Evolutionary conservation across 2,329 filamentous ascomycete genomes (phyloP).

Genomic region (Orbilia javanica): DNA sequence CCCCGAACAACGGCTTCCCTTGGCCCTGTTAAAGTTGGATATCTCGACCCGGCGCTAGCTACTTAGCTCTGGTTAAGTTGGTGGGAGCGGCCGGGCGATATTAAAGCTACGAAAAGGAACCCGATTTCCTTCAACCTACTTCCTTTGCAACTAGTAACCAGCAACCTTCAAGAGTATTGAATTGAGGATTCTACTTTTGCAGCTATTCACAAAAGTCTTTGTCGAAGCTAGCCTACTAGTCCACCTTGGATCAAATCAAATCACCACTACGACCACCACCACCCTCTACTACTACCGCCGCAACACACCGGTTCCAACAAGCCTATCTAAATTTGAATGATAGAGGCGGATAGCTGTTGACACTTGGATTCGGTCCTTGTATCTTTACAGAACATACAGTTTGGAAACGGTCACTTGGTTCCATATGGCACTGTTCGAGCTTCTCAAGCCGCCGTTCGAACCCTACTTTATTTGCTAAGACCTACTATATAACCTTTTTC

Average conservation of each 20-base stretch:
- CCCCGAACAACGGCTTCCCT: conserved; percentile 44
- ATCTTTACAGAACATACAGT: conserved; percentile 16
- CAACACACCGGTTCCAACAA: conserved; percentile 48
- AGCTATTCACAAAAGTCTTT: conserved; percentile 19
- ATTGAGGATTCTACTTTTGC: conserved; percentile 22
- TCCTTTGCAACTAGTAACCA: conserved; percentile 18
- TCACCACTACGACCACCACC: too few species aligned
- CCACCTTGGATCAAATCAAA: conserved; percentile 1
- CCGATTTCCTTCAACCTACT: conserved; percentile 34
- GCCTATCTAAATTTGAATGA: conserved; percentile 18
- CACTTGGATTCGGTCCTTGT: conserved; percentile 29
- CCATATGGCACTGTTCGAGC: conserved; percentile 56
- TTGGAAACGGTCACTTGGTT: conserved; percentile 29
- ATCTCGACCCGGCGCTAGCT: conserved; percentile 48
- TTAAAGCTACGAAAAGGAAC: conserved; percentile 52
- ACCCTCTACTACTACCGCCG: neutral
- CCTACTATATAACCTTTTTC: conserved; percentile 27
- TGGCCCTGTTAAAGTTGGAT: conserved; percentile 37
- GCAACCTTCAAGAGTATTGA: conserved; percentile 19
- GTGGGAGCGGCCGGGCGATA: conserved; percentile 41
- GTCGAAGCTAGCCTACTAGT: neutral
- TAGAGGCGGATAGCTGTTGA: conserved; percentile 29
- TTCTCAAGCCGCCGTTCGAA: conserved; percentile 56
- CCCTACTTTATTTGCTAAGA: conserved; percentile 31
- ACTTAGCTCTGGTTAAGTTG: conserved; percentile 35